Evolutionary conservation across 1,139 yeast species (phyloP), one percentile per base, ranked within the genome.

Genomic region (Insectozyma bohioensis): DNA sequence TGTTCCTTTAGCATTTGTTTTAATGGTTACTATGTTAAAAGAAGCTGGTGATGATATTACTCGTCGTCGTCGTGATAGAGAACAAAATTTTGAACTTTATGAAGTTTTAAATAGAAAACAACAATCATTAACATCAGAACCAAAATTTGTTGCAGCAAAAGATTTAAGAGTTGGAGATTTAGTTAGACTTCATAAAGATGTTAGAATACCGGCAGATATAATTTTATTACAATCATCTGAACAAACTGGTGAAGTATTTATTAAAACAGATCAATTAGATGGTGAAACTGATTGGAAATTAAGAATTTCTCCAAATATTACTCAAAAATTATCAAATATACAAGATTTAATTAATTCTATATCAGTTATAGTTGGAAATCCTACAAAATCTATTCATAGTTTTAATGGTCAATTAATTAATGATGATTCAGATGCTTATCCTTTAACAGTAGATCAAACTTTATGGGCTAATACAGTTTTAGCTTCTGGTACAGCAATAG

Each of bases 261-360:
- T 94, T 44, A 85, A 95, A 49, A 94, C 99, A 0, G 99, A 94
- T 63, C 99, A 94, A 58, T 67, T 94, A 34, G 99, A 94, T 57
- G 99, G 99, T 49, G 99, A 94, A 56, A 94, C 99, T 7, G 99
- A 94, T 61, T 94, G 99, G 99, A 94, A 94, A 56, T 67, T 94
- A 36, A 68, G 96, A 47, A 65, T 85, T 20, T 94, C 97, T 0
- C 72, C 80, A 34, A 73, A 80, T 7, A 54, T 79, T 18, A 86
- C 97, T 0, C 97, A 92, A 58, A 49, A 46, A 5, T 41, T 78
- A 30, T 52, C 76, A 0, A 61, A 63, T 33, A 61, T 73, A 11
- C 22, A 47, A n/a, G 53, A 51, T 27, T 43, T 67, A 24, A 49
- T 61, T n/a, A 49, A 63, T 30, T 45, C 52, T 31, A 70, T 83